Evolutionary conservation across 345 rosid genomes (phyloP).

Genomic region (Acer campestre): DNA sequence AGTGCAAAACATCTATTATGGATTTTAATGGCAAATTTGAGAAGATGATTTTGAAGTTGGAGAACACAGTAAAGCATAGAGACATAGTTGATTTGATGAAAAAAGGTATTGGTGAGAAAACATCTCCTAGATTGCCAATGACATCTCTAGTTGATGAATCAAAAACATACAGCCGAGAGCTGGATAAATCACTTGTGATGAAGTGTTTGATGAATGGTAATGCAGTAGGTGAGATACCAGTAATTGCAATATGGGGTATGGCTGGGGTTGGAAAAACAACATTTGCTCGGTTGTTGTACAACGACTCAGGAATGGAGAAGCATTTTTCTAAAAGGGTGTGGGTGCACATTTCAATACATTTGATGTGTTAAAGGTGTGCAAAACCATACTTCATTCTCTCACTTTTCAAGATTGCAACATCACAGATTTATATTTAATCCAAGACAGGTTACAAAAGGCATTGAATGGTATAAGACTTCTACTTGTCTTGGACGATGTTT

Average conservation of each 20-base stretch:
- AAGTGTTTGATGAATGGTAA: background rate
- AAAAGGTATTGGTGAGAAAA: too few species aligned
- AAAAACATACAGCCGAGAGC: background rate
- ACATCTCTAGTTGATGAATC: conserved; percentile 25
- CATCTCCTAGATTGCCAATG: background rate
- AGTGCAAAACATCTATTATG: too few species aligned
- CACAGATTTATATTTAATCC: conserved; percentile 36
- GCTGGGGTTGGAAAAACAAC: conserved; percentile 49
- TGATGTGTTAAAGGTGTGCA: conserved; percentile 37
- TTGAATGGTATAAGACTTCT: conserved; percentile 22
- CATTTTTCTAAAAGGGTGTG: conserved; percentile 30
- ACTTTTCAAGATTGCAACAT: conserved; percentile 28
- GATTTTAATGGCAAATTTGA: too few species aligned
- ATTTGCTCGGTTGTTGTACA: conserved; percentile 38
- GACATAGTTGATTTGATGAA: too few species aligned
- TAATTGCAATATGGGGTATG: conserved; percentile 28
- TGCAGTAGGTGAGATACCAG: background rate
- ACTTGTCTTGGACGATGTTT: conserved; percentile 42
- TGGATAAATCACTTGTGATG: background rate
- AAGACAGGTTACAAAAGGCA: conserved; percentile 32
- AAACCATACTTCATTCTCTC: conserved; percentile 33
- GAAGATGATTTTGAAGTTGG: too few species aligned
- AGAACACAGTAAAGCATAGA: too few species aligned
- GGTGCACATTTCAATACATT: conserved; percentile 43
- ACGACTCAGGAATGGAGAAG: conserved; percentile 18